phyloP scores from a whole-genome alignment of 2,329 filamentous ascomycete genomes.

The Beauveria rudraprayagi region DNA sequence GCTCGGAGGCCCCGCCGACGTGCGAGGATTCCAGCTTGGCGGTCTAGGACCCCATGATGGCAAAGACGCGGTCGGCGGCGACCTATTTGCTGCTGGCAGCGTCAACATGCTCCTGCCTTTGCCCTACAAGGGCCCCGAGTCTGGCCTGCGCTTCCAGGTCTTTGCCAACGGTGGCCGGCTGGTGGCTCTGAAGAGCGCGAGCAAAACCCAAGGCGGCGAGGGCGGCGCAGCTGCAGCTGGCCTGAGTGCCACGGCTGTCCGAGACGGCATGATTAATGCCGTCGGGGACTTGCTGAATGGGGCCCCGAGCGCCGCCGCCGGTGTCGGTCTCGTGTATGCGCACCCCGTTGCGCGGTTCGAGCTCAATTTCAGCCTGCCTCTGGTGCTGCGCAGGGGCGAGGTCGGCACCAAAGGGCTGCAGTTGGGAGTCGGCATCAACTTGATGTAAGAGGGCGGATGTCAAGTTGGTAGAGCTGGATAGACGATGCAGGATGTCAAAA shows the following conservation, averaged over 20 bases:
- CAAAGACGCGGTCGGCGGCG: conserved; percentile 77
- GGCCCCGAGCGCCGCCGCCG: conserved; percentile 76
- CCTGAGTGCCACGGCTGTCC: conserved; percentile 37
- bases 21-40: conserved; percentile 84
- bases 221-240: conserved; percentile 19
- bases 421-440: conserved; percentile 94
- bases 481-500: neutral
- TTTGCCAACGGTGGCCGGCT: conserved; percentile 88
- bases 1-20: conserved; percentile 87
- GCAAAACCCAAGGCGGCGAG: conserved; percentile 33
- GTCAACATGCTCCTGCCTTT: conserved; percentile 80
- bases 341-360: conserved; percentile 91
- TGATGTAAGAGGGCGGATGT: conserved; percentile 53
- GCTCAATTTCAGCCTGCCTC: conserved; percentile 85
- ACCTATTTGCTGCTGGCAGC: conserved; percentile 83
- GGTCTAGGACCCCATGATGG: conserved; percentile 87
- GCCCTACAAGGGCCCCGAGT: conserved; percentile 72
- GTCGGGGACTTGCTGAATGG: conserved; percentile 64
- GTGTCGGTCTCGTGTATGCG: conserved; percentile 86
- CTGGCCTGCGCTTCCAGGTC: conserved; percentile 75
- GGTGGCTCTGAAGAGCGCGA: conserved; percentile 60
- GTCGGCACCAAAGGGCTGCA: conserved; percentile 85
- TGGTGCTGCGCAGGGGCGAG: conserved; percentile 76
- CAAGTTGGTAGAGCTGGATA: neutral
- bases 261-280: conserved; percentile 49